These are phyloP conservation scores for Citrullus mucosospermus DNA, from an alignment of 306 rosid genomes.

Conservation along the genomic window DNA sequence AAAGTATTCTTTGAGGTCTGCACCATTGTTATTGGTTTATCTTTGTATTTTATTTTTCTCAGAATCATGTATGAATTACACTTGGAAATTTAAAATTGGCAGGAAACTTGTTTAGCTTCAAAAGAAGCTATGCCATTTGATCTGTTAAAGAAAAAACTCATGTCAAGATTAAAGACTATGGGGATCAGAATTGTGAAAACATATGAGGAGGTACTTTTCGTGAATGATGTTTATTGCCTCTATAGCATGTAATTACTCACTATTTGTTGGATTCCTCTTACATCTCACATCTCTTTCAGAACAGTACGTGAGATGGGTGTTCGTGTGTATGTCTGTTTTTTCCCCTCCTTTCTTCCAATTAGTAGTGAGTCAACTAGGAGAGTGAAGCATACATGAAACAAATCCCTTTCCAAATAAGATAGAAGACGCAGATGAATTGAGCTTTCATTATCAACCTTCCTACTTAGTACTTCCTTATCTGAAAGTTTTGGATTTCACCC, in stretches of 20 bases:
- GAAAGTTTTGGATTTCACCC: background rate
- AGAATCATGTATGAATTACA: slow-evolving; percentile 1
- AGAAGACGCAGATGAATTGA: background rate
- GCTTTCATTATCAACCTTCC: background rate
- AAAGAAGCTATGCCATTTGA: slow-evolving; percentile 95
- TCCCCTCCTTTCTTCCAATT: too few species aligned
- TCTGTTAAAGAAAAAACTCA: slow-evolving; percentile 73
- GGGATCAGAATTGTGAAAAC: slow-evolving; percentile 62
- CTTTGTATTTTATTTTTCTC: slow-evolving; percentile 6
- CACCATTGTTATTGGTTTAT: slow-evolving; percentile 7
- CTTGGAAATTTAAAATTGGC: slow-evolving; percentile 19
- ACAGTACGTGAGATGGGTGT: background rate
- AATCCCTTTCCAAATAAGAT: background rate
- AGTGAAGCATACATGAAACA: background rate
- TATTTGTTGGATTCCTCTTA: background rate
- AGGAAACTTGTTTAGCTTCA: slow-evolving; percentile 98
- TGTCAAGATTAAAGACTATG: slow-evolving; percentile 71
- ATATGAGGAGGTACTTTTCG: slow-evolving; percentile 69
- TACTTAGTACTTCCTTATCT: background rate
- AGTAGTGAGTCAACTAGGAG: background rate
- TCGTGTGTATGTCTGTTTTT: background rate
- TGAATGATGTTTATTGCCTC: background rate
- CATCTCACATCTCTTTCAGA: background rate
- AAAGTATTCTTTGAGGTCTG: slow-evolving; percentile 92
- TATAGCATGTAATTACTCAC: background rate